Percentiles rank a stretch among this genome's conserved stretches.
Evolutionary conservation across 805 yeast species (phyloP).

Genomic region (Lachancea dasiensis): DNA sequence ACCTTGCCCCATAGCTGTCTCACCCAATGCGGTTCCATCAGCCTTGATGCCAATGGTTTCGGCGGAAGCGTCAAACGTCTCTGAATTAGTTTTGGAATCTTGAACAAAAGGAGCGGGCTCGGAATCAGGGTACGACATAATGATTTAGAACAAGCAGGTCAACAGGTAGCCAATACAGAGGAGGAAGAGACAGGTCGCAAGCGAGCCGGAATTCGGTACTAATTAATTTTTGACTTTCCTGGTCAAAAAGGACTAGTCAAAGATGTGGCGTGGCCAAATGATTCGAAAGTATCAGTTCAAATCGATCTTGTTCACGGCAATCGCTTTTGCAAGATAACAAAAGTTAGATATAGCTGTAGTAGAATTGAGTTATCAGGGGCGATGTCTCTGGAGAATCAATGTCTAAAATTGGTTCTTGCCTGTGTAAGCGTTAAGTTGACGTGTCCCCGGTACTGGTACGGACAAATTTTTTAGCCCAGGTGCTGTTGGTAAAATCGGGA

Average conservation of each 20-base stretch:
- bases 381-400: too few relatives aligned
- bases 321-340: too few relatives aligned
- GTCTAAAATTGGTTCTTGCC: too few relatives aligned
- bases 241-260: not conserved
- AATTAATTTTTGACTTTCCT: not conserved
- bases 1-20: conserved; percentile 6
- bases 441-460: too few relatives aligned
- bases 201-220: not conserved
- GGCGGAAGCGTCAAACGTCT: conserved; percentile 19
- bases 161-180: conserved; percentile 7
- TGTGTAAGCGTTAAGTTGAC: too few relatives aligned
- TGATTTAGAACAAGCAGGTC: conserved; percentile 7
- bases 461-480: too few relatives aligned
- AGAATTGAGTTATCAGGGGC: too few relatives aligned
- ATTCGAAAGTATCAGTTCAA: too few relatives aligned
- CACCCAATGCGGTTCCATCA: conserved; percentile 9
- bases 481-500: too few relatives aligned
- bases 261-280: too few relatives aligned
- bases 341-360: too few relatives aligned
- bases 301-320: too few relatives aligned
- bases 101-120: conserved; percentile 7
- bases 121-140: conserved; percentile 11
- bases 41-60: conserved; percentile 5
- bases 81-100: conserved; percentile 13
- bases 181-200: not conserved